A percentile compares a stretch with the other conserved stretches of the same genome.
These are phyloP conservation scores for Straminergon stramineum DNA, from an alignment of 225 moss, liverwort and hornwort species.

Conservation along the genomic window DNA sequence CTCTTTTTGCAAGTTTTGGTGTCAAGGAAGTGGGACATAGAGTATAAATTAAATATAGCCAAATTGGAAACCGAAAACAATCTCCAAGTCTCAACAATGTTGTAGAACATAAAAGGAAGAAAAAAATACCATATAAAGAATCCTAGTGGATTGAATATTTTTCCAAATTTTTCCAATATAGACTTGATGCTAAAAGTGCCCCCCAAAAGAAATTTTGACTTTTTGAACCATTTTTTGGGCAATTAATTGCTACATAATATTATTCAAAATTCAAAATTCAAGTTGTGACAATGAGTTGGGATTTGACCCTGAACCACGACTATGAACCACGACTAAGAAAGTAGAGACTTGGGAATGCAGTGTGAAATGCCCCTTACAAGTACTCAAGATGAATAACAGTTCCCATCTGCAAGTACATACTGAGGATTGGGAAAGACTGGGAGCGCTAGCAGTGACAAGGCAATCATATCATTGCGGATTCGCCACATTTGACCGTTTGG, in stretches of 20 bases:
- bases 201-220: no score
- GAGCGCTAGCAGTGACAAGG: neutral
- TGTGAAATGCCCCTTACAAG: no score
- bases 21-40: rapidly evolving
- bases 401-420: neutral
- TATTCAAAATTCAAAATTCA: no score
- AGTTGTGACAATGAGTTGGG: no score
- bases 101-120: neutral
- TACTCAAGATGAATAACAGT: no score
- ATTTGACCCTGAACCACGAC: no score
- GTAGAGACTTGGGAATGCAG: no score
- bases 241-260: no score
- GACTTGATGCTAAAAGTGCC: no score
- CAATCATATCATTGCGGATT: neutral
- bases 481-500: neutral
- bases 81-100: neutral
- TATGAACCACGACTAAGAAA: no score
- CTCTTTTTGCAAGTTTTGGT: neutral
- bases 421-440: neutral
- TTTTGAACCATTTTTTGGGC: no score
- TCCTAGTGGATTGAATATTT: neutral
- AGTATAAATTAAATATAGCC: neutral
- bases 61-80: rapidly evolving
- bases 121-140: neutral
- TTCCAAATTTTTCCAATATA: neutral